Evolutionary conservation across 257 asterid genomes (phyloP), one percentile per base, ranked within the genome.

Genomic region (Mitragyna speciosa): DNA sequence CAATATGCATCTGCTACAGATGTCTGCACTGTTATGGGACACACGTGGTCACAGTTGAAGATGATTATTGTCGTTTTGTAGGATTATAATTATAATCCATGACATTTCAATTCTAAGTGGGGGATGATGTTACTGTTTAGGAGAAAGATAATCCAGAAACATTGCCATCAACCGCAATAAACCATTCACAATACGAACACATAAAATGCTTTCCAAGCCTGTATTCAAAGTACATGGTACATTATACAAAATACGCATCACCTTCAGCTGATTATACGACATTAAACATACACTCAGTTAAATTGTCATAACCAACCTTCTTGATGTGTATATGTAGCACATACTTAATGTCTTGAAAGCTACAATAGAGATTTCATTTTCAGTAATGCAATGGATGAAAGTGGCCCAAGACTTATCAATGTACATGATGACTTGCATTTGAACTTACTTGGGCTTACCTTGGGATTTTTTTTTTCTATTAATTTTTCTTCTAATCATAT

Each of bases 211-310:
- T 11, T 30, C 41, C 14, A 3, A 15, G 70, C 14, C 17, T 33
- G 72, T 45, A 86, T 88, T 90, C 97, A 89, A 80, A 82, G 90
- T 82, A 88, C 77, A 59, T 86, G 82, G 87, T 76, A 77, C 63
- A 68, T 85, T 73, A 67, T 68, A 79, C 39, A 80, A 81, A 70
- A 76, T 7, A 48, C 9, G 20, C 61, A 49, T 77, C 36, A 28
- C 47, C 49, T 61, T 76, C 72, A 43, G 51, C 67, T 59, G 70
- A 76, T 59, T 7, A 59, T 58, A 31, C 12, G 28, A 9, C 30
- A 31, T 24, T 15, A 4, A 41, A n/a, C 9, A 71, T 2, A 15
- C 61, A 72, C 43, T 24, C 39, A 26, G 19, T 47, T n/a, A 28
- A 66, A 17, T 16, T 66, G 61, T 72, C 45, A 16, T 49, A 49